Base-by-base conservation (phyloP, 2,329 filamentous ascomycete species). In the Ambrosiella beaveri region DNA sequence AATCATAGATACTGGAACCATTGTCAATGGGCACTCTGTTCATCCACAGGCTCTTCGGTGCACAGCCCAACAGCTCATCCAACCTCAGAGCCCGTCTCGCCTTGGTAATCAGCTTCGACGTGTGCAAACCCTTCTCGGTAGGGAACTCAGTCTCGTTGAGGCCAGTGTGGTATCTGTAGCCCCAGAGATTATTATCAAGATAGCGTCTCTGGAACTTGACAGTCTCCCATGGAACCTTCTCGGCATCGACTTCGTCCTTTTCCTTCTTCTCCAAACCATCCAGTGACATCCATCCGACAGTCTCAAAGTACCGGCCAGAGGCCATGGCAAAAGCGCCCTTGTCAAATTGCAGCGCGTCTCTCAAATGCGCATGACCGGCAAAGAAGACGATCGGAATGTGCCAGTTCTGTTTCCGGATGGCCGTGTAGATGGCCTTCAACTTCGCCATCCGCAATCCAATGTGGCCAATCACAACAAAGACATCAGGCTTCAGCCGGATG, bases 231-330 rank as follows among this genome's bases (percentile, higher is more conserved):
- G 69, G 68, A 5, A 69, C 65, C 3, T 68, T 63, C 0, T 66
- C 64, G 2, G 65, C 67, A 56, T 62, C 57, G 62, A 60, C 63
- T 40, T 64, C 63, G 54, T 66, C 65, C 11, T 64, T 65, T 9
- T 51, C 17, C 3, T 17, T 27, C 61, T 67, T 68, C 63, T 71
- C 73, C 57, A 79, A 64, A 38, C 88, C 88, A 59, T 84, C 77
- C 51, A 96, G 81, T 0, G 89, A 95, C 79, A 93, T 82, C 78
- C 93, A 97, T 1, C 91, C 91, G 54, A 97, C 84, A 0, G 91
- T 96, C 72, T 97, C 91, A 74, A 96, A 85, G 69, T 96, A 97
- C 0, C 91, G 80, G 3, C 91, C 91, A 64, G 87, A 93, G 45
- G 89, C 89, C 4, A 97, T 74, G 0, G 84, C 90, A 62, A 86